Base-by-base conservation (phyloP, 2,329 filamentous ascomycete species). In the Aspergillus fijiensis region DNA sequence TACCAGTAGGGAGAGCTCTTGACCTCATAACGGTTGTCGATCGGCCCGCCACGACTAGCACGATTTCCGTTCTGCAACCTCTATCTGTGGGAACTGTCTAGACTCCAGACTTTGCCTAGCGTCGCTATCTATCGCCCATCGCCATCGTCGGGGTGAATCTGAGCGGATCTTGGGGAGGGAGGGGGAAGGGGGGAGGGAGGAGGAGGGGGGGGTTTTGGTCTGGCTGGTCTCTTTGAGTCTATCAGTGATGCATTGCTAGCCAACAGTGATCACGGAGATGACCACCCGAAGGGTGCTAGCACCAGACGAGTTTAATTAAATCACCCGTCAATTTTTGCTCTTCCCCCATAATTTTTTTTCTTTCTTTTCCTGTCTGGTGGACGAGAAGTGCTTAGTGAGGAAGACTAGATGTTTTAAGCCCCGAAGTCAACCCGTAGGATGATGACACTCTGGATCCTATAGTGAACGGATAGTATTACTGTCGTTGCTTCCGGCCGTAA, bases 241-340 rank as follows among this genome's bases (percentile, higher is more conserved):
- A 56, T 49, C 55, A 50, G 27, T 54, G 48, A 23, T 52, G 50
- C 45, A 52, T 23, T 35, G 29, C 39, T 31, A 25, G 54, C 49
- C 27, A 45, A 50, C 4, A 45, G 39, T 51, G 45, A 59, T 51
- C 52, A 59, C 61, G 61, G 61, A 61, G 59, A 61, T 61, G 51
- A 57, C 53, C 48, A 54, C 61, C 51, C 31, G 57, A 60, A 51
- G 21, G 47, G 61, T 61, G 57, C 39, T 61, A 60, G 61, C 9
- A 50, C 39, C 49, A 45, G 48, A 55, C 14, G 55, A 19, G 48
- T 48, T 50, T 45, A 55, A 49, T 55, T 45, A 55, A 29, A 55
- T 55, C 53, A 42, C 45, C 27, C 45, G 53, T 55, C 45, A 21
- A 25, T 27, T 11, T n/a, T 12, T 11, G 4, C 35, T 35, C 19